Evolutionary conservation across 208 protist genomes (phyloP), one percentile per base, ranked within the genome.

Genomic region (Leishmania tarentolae): DNA sequence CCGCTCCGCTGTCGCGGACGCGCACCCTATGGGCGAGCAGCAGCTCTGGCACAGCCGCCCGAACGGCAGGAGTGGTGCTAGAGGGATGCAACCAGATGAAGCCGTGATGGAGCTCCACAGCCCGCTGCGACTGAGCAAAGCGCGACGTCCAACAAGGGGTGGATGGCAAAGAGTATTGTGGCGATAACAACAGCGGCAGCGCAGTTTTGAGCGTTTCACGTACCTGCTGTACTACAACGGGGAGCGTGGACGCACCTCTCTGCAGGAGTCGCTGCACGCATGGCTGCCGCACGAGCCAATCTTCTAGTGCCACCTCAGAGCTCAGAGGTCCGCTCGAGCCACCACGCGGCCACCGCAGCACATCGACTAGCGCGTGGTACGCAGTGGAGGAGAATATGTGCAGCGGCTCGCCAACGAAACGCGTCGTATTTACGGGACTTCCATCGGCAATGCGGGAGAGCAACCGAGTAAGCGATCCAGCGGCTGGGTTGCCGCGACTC

Each of bases 11-110:
- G n/a, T 42, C 85, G 37, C 87, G 76, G 35, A 97, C 81, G 56
- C 79, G 79, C 13, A 96, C 71, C 46, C 87, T 76, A 66, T 91
- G 88, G 15, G 86, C 84, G 53, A 80, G 76, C 28, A 98, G 81
- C 35, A 87, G 83, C 17, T 59, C 69, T 21, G 89, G 80, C 15
- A 97, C 50, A 47, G 84, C 87, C 35, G 83, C 83, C 6, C 80
- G 56, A 1, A 97, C 84, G 53, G 76, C 76, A 2, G 85, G 44
- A 7, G 85, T 97, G 47, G 82, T 79, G 35, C 88, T 90, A 77
- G 90, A 87, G 19, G 95, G 95, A 75, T 96, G 92, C 59, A 98
- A 80, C 89, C 93, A 96, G 37, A 98, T 19, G 69, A 98, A 95
- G 28, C 88, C 95, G 72, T 94, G 89, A 74, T 96, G 94, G 75